Evolutionary conservation across 2,329 filamentous ascomycete species (phyloP).

Genomic region (Cryoendolithus antarcticus): DNA sequence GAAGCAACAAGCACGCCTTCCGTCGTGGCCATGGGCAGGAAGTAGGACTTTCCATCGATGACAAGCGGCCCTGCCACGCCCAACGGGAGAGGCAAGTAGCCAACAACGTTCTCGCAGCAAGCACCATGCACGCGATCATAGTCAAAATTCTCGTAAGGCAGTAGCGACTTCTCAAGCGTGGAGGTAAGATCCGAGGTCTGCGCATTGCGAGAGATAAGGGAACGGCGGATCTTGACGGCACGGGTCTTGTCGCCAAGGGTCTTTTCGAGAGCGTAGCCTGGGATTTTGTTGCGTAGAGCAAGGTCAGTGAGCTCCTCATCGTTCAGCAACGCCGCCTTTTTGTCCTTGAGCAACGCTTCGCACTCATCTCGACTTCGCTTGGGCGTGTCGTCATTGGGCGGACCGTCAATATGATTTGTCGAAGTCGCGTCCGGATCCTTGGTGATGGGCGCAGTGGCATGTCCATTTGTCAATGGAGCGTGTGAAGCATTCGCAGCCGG

Average conservation of each 20-base stretch:
- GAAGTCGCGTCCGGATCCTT: slow-evolving; percentile 1
- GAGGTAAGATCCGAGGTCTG: slow-evolving; percentile 67
- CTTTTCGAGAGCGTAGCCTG: slow-evolving; percentile 88
- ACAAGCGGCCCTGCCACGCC: slow-evolving; percentile 89
- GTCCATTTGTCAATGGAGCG: slow-evolving; percentile 41
- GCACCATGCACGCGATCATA: slow-evolving; percentile 91
- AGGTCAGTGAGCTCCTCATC: slow-evolving; percentile 79
- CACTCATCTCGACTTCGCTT: slow-evolving; percentile 50
- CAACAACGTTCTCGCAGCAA: slow-evolving; percentile 97
- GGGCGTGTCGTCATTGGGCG: slow-evolving; percentile 2
- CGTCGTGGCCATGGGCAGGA: slow-evolving; percentile 96
- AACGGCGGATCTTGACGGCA: slow-evolving; percentile 83
- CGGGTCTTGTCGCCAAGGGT: slow-evolving; percentile 82
- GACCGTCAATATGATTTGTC: background rate
- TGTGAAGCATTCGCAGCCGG: slow-evolving; percentile 27
- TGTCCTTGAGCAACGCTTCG: slow-evolving; percentile 67
- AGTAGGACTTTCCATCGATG: slow-evolving; percentile 91
- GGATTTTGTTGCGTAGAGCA: slow-evolving; percentile 80
- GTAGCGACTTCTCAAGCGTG: slow-evolving; percentile 66
- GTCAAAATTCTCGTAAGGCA: slow-evolving; percentile 86
- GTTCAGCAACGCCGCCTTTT: slow-evolving; percentile 61
- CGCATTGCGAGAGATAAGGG: slow-evolving; percentile 74
- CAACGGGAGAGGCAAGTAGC: slow-evolving; percentile 83
- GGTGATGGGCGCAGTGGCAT: slow-evolving; percentile 9
- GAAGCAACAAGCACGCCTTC: slow-evolving; percentile 94